phyloP scores from a whole-genome alignment of 768 basidiomycete genomes.

The Albatrellus ellisii region DNA sequence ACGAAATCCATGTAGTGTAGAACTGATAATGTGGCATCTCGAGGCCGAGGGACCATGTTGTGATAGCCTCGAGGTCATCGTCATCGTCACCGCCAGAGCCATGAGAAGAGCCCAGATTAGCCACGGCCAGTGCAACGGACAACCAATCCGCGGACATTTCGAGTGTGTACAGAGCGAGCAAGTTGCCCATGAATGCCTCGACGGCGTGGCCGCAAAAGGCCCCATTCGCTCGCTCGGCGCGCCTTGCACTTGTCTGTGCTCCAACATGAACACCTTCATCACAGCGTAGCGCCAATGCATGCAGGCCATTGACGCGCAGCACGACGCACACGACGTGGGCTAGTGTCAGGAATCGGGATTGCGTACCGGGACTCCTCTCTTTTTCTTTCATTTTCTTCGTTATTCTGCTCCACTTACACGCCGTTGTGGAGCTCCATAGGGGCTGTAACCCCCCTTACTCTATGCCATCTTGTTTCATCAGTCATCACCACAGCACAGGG shows the following conservation, averaged over 20 bases:
- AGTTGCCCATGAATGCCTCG: constrained; percentile 37
- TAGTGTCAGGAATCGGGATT: too few species aligned
- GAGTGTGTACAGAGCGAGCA: constrained; percentile 45
- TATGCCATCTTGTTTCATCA: too few species aligned
- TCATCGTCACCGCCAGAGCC: constrained; percentile 7
- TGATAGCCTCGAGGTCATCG: constrained; percentile 37
- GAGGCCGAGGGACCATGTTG: constrained; percentile 43
- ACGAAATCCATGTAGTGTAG: constrained; percentile 88
- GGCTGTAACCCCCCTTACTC: too few species aligned
- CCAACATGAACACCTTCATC: constrained; percentile 96
- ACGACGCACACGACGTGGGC: constrained; percentile 45
- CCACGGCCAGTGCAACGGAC: constrained; percentile 12
- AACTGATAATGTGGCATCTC: constrained; percentile 83
- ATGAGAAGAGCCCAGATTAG: too few species aligned
- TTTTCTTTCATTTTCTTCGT: too few species aligned
- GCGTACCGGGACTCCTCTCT: too few species aligned
- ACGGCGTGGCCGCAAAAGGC: constrained; percentile 89
- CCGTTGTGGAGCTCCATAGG: too few species aligned
- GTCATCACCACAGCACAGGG: too few species aligned
- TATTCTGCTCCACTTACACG: too few species aligned
- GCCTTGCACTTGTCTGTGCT: constrained; percentile 50
- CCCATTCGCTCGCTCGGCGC: too few species aligned
- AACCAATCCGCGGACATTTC: constrained; percentile 17
- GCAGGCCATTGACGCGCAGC: constrained; percentile 28
- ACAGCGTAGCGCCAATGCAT: constrained; percentile 29